These are phyloP conservation scores for Helianthus annuus DNA, from an alignment of 129 eudicot species.

Conservation along the genomic window HanXRQr2.0-SUNRISE NC_035442.2:139011461-139011960, in stretches of 20 bases:
- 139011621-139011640: not conserved
- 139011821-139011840: constrained; percentile 40
- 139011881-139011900: constrained; percentile 31
- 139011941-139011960: constrained; percentile 27
- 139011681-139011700: constrained; percentile 2
- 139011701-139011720: constrained; percentile 17
- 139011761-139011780: constrained; percentile 25
- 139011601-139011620: too few relatives aligned
- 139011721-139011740: constrained; percentile 13
- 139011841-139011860: constrained; percentile 22
- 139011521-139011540: too few relatives aligned
- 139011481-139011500: too few relatives aligned
- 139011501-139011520: too few relatives aligned
- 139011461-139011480: too few relatives aligned
- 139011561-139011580: too few relatives aligned
- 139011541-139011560: too few relatives aligned
- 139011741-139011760: constrained; percentile 1
- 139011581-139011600: too few relatives aligned
- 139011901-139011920: constrained; percentile 30
- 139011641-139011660: not conserved
- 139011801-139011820: constrained; percentile 28
- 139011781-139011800: constrained; percentile 26
- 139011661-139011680: not conserved
- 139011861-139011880: constrained; percentile 28
- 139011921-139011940: constrained; percentile 26